Conservation (phyloP, 208 protist genomes). For the Vickermania ingenoplastis region DNA sequence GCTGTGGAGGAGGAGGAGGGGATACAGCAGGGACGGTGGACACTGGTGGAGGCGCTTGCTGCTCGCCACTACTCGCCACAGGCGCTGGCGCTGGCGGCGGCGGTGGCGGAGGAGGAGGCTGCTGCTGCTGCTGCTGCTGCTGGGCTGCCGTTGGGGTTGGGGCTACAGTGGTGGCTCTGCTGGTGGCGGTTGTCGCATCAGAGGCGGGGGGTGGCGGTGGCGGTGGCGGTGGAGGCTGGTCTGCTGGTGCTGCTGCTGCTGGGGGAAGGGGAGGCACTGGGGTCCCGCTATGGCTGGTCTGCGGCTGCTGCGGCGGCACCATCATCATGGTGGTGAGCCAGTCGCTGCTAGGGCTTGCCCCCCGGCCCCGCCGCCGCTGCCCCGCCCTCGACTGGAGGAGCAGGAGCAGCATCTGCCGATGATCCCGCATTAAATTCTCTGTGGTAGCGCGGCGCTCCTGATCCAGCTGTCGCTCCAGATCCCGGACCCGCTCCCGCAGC, state of each 20-base stretch:
- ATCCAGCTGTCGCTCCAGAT: constrained; percentile 39
- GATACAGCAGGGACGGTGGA: too few relatives aligned
- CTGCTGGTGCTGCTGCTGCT: background rate
- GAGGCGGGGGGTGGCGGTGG: background rate
- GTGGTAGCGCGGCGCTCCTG: constrained; percentile 14
- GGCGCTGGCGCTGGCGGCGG: too few relatives aligned
- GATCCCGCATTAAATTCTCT: background rate
- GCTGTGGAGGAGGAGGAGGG: too few relatives aligned
- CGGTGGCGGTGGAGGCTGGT: too few relatives aligned
- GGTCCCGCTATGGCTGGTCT: background rate
- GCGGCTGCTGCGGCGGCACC: background rate
- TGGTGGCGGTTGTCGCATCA: background rate
- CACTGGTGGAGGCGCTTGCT: too few relatives aligned
- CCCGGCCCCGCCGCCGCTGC: too few relatives aligned
- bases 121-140: constrained; percentile 7
- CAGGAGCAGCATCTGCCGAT: background rate
- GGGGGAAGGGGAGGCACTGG: background rate
- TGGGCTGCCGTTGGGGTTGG: background rate
- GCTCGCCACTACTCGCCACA: too few relatives aligned
- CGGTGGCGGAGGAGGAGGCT: too few relatives aligned
- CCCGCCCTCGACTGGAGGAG: background rate
- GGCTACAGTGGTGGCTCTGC: constrained; percentile 2
- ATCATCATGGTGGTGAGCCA: too few relatives aligned
- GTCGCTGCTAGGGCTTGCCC: too few relatives aligned
- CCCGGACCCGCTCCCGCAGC: constrained; percentile 34